These are phyloP conservation scores for Lavandula angustifolia DNA, from an alignment of 257 asterid species.

Conservation along the genomic window DNA sequence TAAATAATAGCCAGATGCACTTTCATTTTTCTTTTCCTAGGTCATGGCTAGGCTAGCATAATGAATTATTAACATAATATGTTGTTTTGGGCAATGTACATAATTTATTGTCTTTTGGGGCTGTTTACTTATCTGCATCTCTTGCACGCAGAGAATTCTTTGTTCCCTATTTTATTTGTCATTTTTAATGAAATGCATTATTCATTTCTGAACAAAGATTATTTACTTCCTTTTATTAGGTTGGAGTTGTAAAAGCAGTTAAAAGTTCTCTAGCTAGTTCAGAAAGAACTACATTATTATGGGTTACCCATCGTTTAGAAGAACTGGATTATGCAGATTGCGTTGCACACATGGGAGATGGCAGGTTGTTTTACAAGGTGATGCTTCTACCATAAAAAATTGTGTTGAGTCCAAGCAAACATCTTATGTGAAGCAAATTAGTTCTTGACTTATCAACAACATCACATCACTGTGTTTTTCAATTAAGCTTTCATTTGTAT, in stretches of 20 bases:
- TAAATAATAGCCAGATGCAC: too few species aligned
- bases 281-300: conserved; percentile 71
- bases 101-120: too few species aligned
- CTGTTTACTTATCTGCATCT: too few species aligned
- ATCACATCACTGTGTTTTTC: too few species aligned
- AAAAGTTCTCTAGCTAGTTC: conserved; percentile 60
- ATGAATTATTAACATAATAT: neutral
- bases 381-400: conserved; percentile 51
- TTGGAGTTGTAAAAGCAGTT: conserved; percentile 84
- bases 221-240: conserved; percentile 38
- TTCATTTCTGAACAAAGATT: conserved; percentile 25
- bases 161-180: too few species aligned
- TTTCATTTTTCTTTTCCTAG: neutral
- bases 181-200: too few species aligned
- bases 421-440: conserved; percentile 51
- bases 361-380: conserved; percentile 60
- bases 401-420: conserved; percentile 61
- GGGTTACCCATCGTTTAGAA: conserved; percentile 95
- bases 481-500: too few species aligned
- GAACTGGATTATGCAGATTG: conserved; percentile 92
- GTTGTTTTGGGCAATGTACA: too few species aligned
- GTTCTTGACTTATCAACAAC: too few species aligned
- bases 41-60: neutral
- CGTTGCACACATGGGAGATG: conserved; percentile 87
- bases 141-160: too few species aligned